A percentile compares a stretch with the other conserved stretches of the same genome.
Evolutionary conservation across 1,139 yeast genomes (phyloP).

Genomic region (Protomyces gravidus): DNA sequence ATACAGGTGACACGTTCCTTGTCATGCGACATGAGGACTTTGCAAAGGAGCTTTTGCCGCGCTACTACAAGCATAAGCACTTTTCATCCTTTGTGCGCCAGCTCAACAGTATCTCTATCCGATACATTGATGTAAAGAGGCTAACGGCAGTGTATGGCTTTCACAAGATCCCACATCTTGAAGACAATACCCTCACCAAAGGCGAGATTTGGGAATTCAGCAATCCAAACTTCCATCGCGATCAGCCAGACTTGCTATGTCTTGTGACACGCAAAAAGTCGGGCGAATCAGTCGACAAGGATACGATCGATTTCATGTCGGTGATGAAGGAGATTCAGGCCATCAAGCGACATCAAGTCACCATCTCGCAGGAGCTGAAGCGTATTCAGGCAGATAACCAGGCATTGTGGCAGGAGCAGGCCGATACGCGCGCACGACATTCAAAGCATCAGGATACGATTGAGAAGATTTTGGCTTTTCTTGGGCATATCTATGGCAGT

Average conservation of each 20-base stretch:
- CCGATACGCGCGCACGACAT: constrained; percentile 75
- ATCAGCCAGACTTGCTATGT: constrained; percentile 59
- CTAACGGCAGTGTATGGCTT: constrained; percentile 69
- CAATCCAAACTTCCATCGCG: constrained; percentile 55
- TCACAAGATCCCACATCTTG: constrained; percentile 64
- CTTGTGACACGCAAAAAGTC: constrained; percentile 41
- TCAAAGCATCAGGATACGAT: constrained; percentile 80
- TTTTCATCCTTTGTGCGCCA: constrained; percentile 94
- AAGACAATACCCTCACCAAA: constrained; percentile 29
- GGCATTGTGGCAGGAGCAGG: constrained; percentile 84
- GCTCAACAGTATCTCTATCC: constrained; percentile 51
- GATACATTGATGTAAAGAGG: neutral
- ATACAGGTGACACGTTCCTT: constrained; percentile 78
- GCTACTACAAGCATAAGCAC: constrained; percentile 88
- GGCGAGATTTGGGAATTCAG: constrained; percentile 31
- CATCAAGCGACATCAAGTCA: constrained; percentile 69
- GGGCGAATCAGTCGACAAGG: constrained; percentile 44
- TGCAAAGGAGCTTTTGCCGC: constrained; percentile 77
- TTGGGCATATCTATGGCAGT: constrained; percentile 43
- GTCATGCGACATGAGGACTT: constrained; percentile 81
- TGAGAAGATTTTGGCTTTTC: constrained; percentile 78
- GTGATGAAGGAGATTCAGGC: constrained; percentile 69
- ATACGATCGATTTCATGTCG: constrained; percentile 27
- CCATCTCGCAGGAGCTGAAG: constrained; percentile 76
- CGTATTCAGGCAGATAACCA: constrained; percentile 84